These are phyloP conservation scores for Solanum medicagineum DNA, from an alignment of 257 asterid species.

Conservation along the genomic window DNA sequence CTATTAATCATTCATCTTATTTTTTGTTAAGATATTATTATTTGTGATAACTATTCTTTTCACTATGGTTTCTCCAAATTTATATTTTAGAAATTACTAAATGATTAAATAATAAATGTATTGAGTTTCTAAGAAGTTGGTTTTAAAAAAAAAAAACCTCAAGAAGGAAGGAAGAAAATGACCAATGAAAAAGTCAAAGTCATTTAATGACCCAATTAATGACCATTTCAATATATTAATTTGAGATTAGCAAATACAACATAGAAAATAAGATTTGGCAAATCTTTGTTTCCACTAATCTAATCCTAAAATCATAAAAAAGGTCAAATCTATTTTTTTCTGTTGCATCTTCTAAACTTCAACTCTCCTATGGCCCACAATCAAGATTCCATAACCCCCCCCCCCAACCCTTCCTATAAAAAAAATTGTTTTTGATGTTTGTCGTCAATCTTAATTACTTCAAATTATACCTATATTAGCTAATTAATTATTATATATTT, in stretches of 20 bases:
- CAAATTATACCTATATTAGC: too few species aligned
- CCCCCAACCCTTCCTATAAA: too few species aligned
- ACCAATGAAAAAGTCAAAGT: neutral
- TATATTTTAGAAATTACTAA: too few species aligned
- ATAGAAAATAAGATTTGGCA: constrained; percentile 33
- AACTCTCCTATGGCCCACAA: constrained; percentile 22
- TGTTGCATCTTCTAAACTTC: constrained; percentile 27
- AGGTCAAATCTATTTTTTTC: constrained; percentile 17
- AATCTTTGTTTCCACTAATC: constrained; percentile 17
- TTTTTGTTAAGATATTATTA: neutral
- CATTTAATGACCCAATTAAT: neutral
- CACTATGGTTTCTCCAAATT: too few species aligned
- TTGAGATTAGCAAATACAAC: neutral
- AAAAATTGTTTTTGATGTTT: too few species aligned
- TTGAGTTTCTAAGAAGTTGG: neutral
- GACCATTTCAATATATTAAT: neutral
- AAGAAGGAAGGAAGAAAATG: neutral
- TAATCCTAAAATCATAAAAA: constrained; percentile 10
- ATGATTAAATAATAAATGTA: neutral
- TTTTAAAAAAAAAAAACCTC: neutral
- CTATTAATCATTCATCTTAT: neutral
- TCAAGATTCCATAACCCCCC: constrained; percentile 15
- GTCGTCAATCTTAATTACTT: too few species aligned
- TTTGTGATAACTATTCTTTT: neutral
- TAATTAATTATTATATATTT: too few species aligned